Base-by-base conservation (phyloP, 306 rosid species). In the Fagus sylvatica region DNA sequence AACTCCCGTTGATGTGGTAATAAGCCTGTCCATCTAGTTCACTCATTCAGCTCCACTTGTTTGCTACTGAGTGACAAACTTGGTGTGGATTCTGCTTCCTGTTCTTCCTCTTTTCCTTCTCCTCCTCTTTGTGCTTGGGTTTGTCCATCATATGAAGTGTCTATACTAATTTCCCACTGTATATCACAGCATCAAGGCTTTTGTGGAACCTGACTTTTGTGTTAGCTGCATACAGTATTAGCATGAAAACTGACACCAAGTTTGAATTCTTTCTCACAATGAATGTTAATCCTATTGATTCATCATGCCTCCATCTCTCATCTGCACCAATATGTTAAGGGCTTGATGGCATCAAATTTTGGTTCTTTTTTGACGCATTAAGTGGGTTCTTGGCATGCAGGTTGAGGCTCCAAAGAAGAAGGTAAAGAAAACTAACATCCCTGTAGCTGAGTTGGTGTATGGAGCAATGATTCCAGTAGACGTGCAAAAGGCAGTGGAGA, bases 401-500 rank as follows among this genome's bases (percentile, higher is more conserved):
- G 86, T 76, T 82, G 87, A 93, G 80, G 93, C 90, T 78, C 91
- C 91, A 1, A 95, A 89, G 92, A 95, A 82, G 81, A 95, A 95
- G 82, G 96, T 95, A 0, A 95, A 88, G 89, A 95, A 88, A 79
- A 86, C 90, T 69, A 90, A 71, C 65, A 88, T 95, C 67, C 89
- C 90, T 11, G 82, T 95, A 10, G 74, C 73, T 17, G 96, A 95
- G 90, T 37, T 86, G 8, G 93, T 93, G 81, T 91, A 88, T 81
- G 99, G 99, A 81, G 91, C 94, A 48, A 64, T 93, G 91, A 55
- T 10, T 15, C 69, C 83, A 60, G 79, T 40, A 15, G 98, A 93
- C 80, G 77, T 95, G 76, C 94, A 95, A 62, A 93, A 91, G 77
- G 98, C 99, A 22, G 73, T 88, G 60, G 99, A 95, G 67, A 93